Conservation (phyloP, 2,329 filamentous ascomycete genomes). For the Aspergillus fructus region DNA sequence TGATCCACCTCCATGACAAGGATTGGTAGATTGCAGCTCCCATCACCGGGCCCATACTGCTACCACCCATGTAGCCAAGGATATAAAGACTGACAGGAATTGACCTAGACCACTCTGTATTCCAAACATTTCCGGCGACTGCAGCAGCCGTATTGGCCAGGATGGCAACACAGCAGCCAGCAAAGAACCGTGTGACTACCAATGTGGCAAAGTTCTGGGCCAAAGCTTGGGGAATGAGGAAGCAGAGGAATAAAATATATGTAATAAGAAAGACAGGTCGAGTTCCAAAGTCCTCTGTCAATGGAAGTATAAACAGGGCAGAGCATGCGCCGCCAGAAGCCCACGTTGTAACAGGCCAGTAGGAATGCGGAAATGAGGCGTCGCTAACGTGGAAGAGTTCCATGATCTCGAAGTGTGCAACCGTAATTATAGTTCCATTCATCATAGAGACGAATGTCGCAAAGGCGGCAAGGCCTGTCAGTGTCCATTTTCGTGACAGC, state of each 20-base stretch:
- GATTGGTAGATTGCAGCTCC: constrained; percentile 35
- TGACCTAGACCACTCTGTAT: constrained; percentile 32
- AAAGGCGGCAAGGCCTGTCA: constrained; percentile 17
- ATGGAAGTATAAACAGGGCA: constrained; percentile 19
- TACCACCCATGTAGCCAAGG: constrained; percentile 40
- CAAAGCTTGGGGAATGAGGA: constrained; percentile 44
- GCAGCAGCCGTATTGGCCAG: constrained; percentile 39
- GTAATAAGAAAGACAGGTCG: constrained; percentile 41
- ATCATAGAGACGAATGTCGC: constrained; percentile 21
- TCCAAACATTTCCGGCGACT: constrained; percentile 33
- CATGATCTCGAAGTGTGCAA: constrained; percentile 17
- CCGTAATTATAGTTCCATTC: constrained; percentile 23
- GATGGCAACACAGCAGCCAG: constrained; percentile 42
- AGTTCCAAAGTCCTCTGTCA: constrained; percentile 23
- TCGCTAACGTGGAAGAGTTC: constrained; percentile 16
- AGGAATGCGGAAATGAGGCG: constrained; percentile 19
- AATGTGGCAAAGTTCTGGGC: constrained; percentile 49
- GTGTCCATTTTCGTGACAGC: constrained; percentile 16
- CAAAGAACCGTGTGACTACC: constrained; percentile 46
- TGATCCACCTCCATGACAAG: constrained; percentile 3
- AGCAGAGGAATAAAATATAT: constrained; percentile 41
- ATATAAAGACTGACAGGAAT: constrained; percentile 45
- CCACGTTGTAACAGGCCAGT: constrained; percentile 23
- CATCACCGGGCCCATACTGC: constrained; percentile 47
- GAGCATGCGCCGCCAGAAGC: constrained; percentile 19